Percentiles rank a stretch among this genome's conserved stretches.
phyloP scores from a whole-genome alignment of 345 rosid genomes.

The Moringa oleifera region DNA sequence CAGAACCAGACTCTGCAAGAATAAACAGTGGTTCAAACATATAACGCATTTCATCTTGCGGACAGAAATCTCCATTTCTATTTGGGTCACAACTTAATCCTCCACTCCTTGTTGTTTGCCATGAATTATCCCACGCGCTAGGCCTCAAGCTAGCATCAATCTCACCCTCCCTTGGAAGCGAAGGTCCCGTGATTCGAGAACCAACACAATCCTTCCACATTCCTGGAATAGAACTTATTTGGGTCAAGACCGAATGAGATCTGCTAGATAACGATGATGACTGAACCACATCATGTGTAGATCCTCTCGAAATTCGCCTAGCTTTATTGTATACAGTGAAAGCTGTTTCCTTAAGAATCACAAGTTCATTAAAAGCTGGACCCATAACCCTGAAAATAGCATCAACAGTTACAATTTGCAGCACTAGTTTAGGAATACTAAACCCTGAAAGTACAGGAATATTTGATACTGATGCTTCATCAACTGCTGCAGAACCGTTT shows the following conservation, averaged over 20 bases:
- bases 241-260: conserved; percentile 58
- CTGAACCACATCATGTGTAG: conserved; percentile 47
- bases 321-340: conserved; percentile 94
- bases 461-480: conserved; percentile 82
- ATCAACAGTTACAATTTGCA: conserved; percentile 91
- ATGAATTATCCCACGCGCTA: conserved; percentile 79
- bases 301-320: conserved; percentile 77
- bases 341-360: conserved; percentile 89
- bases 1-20: conserved; percentile 93
- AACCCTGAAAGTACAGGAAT: conserved; percentile 84
- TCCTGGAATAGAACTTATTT: conserved; percentile 59
- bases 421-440: conserved; percentile 72
- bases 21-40: conserved; percentile 96
- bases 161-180: conserved; percentile 87
- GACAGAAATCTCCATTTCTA: conserved; percentile 66
- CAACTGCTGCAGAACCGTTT: conserved; percentile 75
- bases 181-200: conserved; percentile 70
- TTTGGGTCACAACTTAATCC: conserved; percentile 73
- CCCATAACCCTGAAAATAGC: conserved; percentile 88
- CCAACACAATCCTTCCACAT: conserved; percentile 90
- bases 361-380: conserved; percentile 77
- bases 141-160: conserved; percentile 76
- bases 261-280: conserved; percentile 58
- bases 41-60: conserved; percentile 60
- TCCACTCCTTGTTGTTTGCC: conserved; percentile 78